These are phyloP conservation scores for Tulasnella sp. DNA, from an alignment of 768 basidiomycete genomes.

Conservation along the genomic window DNA sequence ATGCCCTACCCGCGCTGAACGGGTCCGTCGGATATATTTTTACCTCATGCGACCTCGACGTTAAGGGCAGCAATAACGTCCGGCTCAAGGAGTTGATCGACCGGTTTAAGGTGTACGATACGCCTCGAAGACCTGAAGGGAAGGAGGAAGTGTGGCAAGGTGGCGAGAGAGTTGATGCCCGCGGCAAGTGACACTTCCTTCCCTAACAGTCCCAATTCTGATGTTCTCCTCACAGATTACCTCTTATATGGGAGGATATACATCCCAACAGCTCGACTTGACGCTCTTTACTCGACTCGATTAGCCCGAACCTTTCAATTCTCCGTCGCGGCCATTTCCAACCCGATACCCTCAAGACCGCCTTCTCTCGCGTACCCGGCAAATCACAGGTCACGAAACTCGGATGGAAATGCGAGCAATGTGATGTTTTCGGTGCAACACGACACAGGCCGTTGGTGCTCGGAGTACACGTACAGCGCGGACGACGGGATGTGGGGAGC, in stretches of 20 bases:
- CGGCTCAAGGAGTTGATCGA: constrained; percentile 83
- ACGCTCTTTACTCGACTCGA: constrained; percentile 79
- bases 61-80: constrained; percentile 55
- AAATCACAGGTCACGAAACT: constrained; percentile 15
- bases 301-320: constrained; percentile 67
- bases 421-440: constrained; percentile 78
- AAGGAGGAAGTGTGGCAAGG: constrained; percentile 72
- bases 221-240: constrained; percentile 47
- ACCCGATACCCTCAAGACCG: constrained; percentile 24
- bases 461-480: constrained; percentile 89
- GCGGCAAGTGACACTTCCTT: constrained; percentile 39
- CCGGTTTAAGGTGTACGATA: constrained; percentile 71
- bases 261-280: constrained; percentile 75
- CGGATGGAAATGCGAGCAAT: constrained; percentile 26
- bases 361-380: constrained; percentile 17
- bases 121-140: constrained; percentile 64
- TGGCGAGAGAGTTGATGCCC: constrained; percentile 61
- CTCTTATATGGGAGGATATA: constrained; percentile 86
- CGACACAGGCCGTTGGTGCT: constrained; percentile 83
- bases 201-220: too few species aligned
- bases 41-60: constrained; percentile 69
- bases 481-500: constrained; percentile 91
- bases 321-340: constrained; percentile 75
- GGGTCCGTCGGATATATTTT: constrained; percentile 92
- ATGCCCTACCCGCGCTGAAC: constrained; percentile 82